Evolutionary conservation across 1,284 basidiomycete species (phyloP).

Genomic region (Leccinum griseonigrum): DNA sequence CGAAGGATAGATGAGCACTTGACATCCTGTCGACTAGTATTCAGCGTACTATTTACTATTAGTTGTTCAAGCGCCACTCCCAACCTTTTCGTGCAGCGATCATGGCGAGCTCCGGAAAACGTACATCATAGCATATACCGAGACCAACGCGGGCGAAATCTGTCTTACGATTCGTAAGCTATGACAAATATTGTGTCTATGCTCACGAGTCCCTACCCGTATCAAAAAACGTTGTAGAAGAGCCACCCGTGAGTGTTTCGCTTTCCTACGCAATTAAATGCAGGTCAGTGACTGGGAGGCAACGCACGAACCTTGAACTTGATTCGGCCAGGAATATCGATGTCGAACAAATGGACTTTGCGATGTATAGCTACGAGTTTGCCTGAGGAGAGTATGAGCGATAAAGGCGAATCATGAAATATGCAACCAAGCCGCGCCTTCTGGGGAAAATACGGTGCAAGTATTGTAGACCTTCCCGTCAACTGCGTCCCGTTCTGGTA

Average conservation of each 20-base stretch:
- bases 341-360: constrained; percentile 97
- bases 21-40: constrained; percentile 58
- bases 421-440: constrained; percentile 50
- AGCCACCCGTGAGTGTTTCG: constrained; percentile 86
- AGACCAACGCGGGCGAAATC: constrained; percentile 89
- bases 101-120: constrained; percentile 95
- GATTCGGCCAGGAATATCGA: constrained; percentile 96
- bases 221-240: constrained; percentile 79
- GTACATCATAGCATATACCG: constrained; percentile 89
- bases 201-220: constrained; percentile 56
- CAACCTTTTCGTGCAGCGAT: constrained; percentile 84
- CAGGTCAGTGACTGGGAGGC: not conserved
- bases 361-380: constrained; percentile 87
- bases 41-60: not conserved
- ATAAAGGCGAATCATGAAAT: not conserved
- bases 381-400: constrained; percentile 44
- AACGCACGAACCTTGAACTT: constrained; percentile 81
- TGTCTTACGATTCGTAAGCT: constrained; percentile 27
- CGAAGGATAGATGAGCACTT: constrained; percentile 88
- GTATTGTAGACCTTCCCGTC: constrained; percentile 88
- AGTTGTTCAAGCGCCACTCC: constrained; percentile 8
- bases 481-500: constrained; percentile 74
- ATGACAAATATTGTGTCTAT: not conserved
- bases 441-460: constrained; percentile 84
- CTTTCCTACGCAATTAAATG: constrained; percentile 67